A percentile compares a stretch with the other conserved stretches of the same genome.
Evolutionary conservation across 257 asterid genomes (phyloP).

Genomic region (Solanum paucissectum): DNA sequence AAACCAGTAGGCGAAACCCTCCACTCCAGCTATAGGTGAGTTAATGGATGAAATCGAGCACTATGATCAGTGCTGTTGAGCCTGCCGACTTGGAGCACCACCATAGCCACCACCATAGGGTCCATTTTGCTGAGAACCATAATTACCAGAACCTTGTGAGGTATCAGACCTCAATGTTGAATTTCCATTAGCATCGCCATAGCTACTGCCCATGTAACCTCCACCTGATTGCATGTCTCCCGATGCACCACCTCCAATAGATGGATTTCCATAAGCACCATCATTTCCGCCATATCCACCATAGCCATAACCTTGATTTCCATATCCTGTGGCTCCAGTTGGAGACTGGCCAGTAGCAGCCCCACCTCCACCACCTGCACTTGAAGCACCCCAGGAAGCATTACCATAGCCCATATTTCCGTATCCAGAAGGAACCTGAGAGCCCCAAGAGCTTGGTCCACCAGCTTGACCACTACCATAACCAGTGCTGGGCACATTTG

Average conservation of each 20-base stretch:
- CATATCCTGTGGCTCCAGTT: slow-evolving; percentile 54
- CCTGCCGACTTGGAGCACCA: slow-evolving; percentile 34
- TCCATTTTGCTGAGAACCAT: slow-evolving; percentile 24
- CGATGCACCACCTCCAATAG: slow-evolving; percentile 24
- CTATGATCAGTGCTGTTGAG: slow-evolving; percentile 36
- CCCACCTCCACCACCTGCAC: slow-evolving; percentile 27
- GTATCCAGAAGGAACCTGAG: slow-evolving; percentile 66
- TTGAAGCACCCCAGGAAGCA: slow-evolving; percentile 53
- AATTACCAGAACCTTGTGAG: slow-evolving; percentile 43
- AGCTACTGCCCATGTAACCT: slow-evolving; percentile 43
- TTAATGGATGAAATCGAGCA: not conserved
- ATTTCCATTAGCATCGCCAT: slow-evolving; percentile 54
- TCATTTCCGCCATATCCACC: slow-evolving; percentile 62
- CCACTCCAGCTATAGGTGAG: not conserved
- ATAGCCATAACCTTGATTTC: slow-evolving; percentile 74
- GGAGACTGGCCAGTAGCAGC: slow-evolving; percentile 50
- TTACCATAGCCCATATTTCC: slow-evolving; percentile 55
- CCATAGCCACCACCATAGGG: slow-evolving; percentile 58
- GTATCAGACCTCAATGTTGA: slow-evolving; percentile 60
- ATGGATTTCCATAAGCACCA: slow-evolving; percentile 50
- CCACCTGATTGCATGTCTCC: slow-evolving; percentile 45
- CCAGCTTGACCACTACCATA: slow-evolving; percentile 50
- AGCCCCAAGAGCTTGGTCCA: slow-evolving; percentile 54
- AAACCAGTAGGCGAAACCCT: slow-evolving; percentile 3
- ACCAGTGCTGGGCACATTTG: slow-evolving; percentile 28